These are phyloP conservation scores for Starmerella bacillaris DNA, from an alignment of 805 yeast genomes.

Conservation along the genomic window DNA sequence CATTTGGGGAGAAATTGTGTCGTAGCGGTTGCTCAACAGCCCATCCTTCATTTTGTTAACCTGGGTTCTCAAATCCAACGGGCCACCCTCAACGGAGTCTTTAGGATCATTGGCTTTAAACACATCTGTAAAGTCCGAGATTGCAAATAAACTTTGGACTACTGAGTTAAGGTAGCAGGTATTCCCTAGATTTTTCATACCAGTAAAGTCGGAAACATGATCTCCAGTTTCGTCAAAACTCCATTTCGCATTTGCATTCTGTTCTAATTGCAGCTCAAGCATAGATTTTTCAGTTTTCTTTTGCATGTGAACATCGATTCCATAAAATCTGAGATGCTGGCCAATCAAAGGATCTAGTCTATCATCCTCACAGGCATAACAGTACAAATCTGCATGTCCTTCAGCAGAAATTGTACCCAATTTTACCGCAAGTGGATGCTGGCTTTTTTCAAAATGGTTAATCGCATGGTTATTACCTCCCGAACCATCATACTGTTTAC, in stretches of 20 bases:
- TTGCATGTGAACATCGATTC: slow-evolving; percentile 40
- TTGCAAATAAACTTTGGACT: slow-evolving; percentile 46
- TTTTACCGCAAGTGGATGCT: slow-evolving; percentile 75
- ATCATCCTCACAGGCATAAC: slow-evolving; percentile 81
- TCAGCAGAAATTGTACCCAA: slow-evolving; percentile 70
- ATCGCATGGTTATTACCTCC: slow-evolving; percentile 92
- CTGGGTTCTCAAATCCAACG: slow-evolving; percentile 54
- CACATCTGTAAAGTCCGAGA: slow-evolving; percentile 21
- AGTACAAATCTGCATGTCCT: slow-evolving; percentile 63
- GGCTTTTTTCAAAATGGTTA: slow-evolving; percentile 39
- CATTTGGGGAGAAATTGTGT: slow-evolving; percentile 49
- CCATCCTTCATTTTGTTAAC: slow-evolving; percentile 68
- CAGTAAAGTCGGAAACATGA: slow-evolving; percentile 59
- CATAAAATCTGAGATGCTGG: slow-evolving; percentile 36
- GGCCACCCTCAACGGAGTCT: slow-evolving; percentile 28
- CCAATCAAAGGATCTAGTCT: slow-evolving; percentile 49
- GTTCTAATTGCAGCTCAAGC: slow-evolving; percentile 81
- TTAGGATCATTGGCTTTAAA: slow-evolving; percentile 16
- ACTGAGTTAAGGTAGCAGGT: slow-evolving; percentile 80
- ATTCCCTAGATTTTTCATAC: slow-evolving; percentile 78
- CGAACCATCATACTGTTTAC: slow-evolving; percentile 82
- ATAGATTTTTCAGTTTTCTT: slow-evolving; percentile 72
- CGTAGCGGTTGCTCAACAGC: slow-evolving; percentile 51
- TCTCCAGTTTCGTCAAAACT: slow-evolving; percentile 41
- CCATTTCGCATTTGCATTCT: slow-evolving; percentile 86